phyloP scores from a whole-genome alignment of 345 rosid genomes.

The Lepidium didymum region DNA sequence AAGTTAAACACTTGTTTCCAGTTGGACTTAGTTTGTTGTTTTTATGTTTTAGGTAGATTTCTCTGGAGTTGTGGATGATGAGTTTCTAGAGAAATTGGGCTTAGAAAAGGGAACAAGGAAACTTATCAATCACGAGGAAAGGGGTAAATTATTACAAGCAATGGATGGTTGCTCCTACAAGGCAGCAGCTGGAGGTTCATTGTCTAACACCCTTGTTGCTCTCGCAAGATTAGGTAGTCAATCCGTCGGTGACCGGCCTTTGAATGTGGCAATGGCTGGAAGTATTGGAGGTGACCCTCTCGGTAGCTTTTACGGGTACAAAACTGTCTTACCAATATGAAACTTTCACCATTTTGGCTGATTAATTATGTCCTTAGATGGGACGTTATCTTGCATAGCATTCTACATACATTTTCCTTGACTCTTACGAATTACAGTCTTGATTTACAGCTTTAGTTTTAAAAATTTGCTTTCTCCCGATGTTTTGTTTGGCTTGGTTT shows the following conservation, averaged over 20 bases:
- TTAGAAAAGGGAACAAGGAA: slow-evolving; percentile 87
- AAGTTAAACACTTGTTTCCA: neutral
- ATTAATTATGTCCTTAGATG: neutral
- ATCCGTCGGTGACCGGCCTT: slow-evolving; percentile 49
- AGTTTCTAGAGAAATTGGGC: slow-evolving; percentile 59
- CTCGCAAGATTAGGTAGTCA: slow-evolving; percentile 71
- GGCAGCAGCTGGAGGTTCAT: slow-evolving; percentile 98
- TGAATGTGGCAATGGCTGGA: slow-evolving; percentile 86
- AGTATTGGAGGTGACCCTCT: slow-evolving; percentile 88
- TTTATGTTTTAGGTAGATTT: slow-evolving; percentile 68
- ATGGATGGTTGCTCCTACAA: slow-evolving; percentile 99
- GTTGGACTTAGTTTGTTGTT: neutral
- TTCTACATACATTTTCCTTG: neutral
- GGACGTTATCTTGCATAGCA: neutral
- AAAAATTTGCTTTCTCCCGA: neutral
- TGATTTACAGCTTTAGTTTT: neutral
- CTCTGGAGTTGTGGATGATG: slow-evolving; percentile 83
- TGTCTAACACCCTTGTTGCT: slow-evolving; percentile 86
- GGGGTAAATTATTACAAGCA: slow-evolving; percentile 80
- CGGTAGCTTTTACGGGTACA: slow-evolving; percentile 86
- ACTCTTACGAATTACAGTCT: neutral
- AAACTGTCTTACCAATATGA: neutral
- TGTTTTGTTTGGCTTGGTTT: neutral
- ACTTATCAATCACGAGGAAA: slow-evolving; percentile 89
- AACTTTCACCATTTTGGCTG: neutral